phyloP scores from a whole-genome alignment of 495 filamentous ascomycete genomes.

The Lasiosphaeria ovina region DNA sequence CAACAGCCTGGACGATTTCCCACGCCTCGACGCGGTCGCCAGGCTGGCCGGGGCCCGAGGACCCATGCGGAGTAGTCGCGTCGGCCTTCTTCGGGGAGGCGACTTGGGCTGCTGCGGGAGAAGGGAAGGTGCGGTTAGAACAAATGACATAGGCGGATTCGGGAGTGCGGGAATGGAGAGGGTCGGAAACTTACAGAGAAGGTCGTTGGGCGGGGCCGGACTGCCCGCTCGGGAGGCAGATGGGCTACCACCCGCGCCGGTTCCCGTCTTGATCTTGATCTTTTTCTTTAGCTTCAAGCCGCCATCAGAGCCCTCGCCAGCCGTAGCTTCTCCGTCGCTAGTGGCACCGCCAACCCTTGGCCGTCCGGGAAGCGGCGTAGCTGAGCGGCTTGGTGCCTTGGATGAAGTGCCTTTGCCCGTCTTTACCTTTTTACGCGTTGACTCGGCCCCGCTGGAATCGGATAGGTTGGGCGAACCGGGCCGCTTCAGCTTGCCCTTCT shows the following conservation, averaged over 20 bases:
- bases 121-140: neutral
- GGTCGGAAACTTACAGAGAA: slow-evolving; percentile 18
- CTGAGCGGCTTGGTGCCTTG: slow-evolving; percentile 43
- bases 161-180: neutral
- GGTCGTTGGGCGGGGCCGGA: slow-evolving; percentile 35
- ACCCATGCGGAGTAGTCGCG: slow-evolving; percentile 24
- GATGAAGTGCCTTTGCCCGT: slow-evolving; percentile 57
- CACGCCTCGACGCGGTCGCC: slow-evolving; percentile 37
- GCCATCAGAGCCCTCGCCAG: slow-evolving; percentile 73
- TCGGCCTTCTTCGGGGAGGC: slow-evolving; percentile 41
- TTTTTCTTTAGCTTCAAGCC: slow-evolving; percentile 61
- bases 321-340: slow-evolving; percentile 78
- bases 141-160: neutral
- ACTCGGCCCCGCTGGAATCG: slow-evolving; percentile 86
- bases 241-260: slow-evolving; percentile 35
- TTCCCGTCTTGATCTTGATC: slow-evolving; percentile 53
- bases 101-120: slow-evolving; percentile 8
- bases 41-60: slow-evolving; percentile 17
- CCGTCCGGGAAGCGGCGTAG: slow-evolving; percentile 57
- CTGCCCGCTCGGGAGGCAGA: slow-evolving; percentile 54
- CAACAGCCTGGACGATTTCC: slow-evolving; percentile 64
- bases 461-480: slow-evolving; percentile 83
- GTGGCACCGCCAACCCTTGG: slow-evolving; percentile 61
- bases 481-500: slow-evolving; percentile 76
- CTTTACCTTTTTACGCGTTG: slow-evolving; percentile 83